Evolutionary conservation across 2,329 filamentous ascomycete species (phyloP).

Genomic region (Aphanocladium album): DNA sequence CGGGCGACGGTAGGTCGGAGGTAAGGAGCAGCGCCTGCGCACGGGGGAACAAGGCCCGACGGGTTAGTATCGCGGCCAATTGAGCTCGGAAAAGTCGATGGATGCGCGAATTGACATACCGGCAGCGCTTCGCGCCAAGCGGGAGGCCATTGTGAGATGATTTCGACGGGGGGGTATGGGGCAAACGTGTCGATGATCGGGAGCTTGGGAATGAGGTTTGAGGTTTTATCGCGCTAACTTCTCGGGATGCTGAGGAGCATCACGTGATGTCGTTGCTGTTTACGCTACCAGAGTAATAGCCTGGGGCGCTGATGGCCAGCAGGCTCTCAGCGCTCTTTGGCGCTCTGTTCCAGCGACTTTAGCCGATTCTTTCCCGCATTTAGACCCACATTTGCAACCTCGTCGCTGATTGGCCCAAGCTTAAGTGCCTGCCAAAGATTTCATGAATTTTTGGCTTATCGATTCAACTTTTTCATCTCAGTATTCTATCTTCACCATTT

Average conservation of each 20-base stretch:
- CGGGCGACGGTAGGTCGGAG: slow-evolving; percentile 76
- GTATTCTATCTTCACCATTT: neutral
- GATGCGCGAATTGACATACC: slow-evolving; percentile 57
- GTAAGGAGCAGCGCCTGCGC: slow-evolving; percentile 73
- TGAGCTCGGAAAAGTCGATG: slow-evolving; percentile 20
- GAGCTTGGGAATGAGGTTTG: slow-evolving; percentile 41
- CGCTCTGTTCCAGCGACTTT: slow-evolving; percentile 3
- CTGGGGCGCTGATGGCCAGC: neutral
- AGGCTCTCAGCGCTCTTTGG: neutral
- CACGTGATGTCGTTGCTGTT: slow-evolving; percentile 9
- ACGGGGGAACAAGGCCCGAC: neutral
- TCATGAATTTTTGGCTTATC: slow-evolving; percentile 22
- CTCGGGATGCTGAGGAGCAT: slow-evolving; percentile 12
- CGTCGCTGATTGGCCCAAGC: slow-evolving; percentile 4
- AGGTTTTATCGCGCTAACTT: slow-evolving; percentile 45
- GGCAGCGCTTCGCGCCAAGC: slow-evolving; percentile 90
- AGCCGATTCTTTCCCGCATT: slow-evolving; percentile 12
- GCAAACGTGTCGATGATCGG: slow-evolving; percentile 39
- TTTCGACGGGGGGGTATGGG: slow-evolving; percentile 46
- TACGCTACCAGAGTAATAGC: neutral
- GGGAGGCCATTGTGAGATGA: slow-evolving; percentile 87
- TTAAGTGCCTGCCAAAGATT: slow-evolving; percentile 24
- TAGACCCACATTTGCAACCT: slow-evolving; percentile 5
- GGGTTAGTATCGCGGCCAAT: slow-evolving; percentile 32
- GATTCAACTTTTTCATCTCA: slow-evolving; percentile 15